Base-by-base conservation (phyloP, 2,329 filamentous ascomycete genomes). In the Colletotrichum falcatum region DNA sequence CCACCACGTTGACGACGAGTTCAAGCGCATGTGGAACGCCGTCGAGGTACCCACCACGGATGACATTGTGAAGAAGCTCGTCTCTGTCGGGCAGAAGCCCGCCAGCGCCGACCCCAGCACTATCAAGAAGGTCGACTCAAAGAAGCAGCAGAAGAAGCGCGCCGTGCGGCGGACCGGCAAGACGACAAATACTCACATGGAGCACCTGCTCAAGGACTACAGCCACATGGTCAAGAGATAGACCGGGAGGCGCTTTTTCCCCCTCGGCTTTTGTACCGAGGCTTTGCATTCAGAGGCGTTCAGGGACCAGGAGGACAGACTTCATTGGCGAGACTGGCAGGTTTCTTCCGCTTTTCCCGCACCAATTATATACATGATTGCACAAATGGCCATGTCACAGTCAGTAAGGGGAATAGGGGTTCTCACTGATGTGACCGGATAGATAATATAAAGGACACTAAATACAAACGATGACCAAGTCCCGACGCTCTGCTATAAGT, bases 101-200 rank as follows among this genome's bases (percentile, higher is more conserved):
- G 94, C 94, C 46, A 95, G 91, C 81, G 93, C 94, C 74, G 92
- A 94, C 74, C 93, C 93, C 70, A 81, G 87, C 75, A 59, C 62
- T 62, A 80, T 88, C 65, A 90, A 89, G 76, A 82, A 84, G 66
- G 81, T 83, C 48, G 83, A 87, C 28, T 88, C 86, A 71, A 89
- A 88, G 78, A 92, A 93, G 83, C 91, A 92, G 83, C 90, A 91
- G 80, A 92, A 93, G 82, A 93, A 93, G 79, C 85, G 90, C 54
- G 83, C 84, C 33, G 81, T 83, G 74, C 89, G 93, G 74, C 88
- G 90, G 70, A 89, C 89, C 51, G 93, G 92, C 74, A 96, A 95
- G 86, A 90, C 92, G 66, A 97, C 94, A 33, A 97, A 97, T 79
- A 90, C 90, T 35, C 94, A 97, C 79, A 97, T 97, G 94, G 86